Evolutionary conservation across 129 eudicot species (phyloP).

Genomic region (carrot (Daucus carota)): DNA sequence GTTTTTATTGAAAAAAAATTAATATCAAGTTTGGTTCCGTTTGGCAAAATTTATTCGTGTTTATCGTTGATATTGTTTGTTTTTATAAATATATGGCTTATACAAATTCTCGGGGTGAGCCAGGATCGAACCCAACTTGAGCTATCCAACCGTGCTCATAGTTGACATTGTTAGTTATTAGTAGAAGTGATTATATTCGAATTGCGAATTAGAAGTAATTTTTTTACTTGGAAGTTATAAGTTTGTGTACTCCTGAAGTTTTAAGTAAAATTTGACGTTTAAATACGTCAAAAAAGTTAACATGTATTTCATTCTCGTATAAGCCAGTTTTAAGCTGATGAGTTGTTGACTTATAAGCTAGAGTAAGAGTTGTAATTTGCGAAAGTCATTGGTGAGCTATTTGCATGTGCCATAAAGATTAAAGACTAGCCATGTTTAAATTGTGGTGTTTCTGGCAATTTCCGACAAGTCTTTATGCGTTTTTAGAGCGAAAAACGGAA

Average conservation of each 20-base stretch:
- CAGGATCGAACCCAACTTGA: too few relatives aligned
- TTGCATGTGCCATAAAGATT: not conserved
- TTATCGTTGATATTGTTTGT: not conserved
- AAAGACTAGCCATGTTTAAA: not conserved
- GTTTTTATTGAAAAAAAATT: too few relatives aligned
- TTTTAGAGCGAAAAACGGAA: too few relatives aligned
- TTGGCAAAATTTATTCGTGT: not conserved
- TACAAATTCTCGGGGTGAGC: too few relatives aligned
- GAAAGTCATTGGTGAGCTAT: not conserved
- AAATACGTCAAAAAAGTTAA: not conserved
- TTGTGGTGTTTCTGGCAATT: not conserved
- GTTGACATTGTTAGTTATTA: not conserved
- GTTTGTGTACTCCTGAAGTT: not conserved
- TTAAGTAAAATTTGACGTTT: not conserved
- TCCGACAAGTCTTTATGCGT: too few relatives aligned
- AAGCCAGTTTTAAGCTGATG: not conserved
- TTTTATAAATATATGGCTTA: too few relatives aligned
- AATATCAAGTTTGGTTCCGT: not conserved
- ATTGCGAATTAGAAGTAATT: not conserved
- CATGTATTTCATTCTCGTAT: not conserved
- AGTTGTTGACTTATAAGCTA: not conserved
- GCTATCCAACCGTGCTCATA: not conserved
- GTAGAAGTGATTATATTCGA: not conserved
- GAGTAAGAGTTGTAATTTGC: not conserved
- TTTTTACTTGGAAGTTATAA: not conserved